Conservation (phyloP, 2,329 filamentous ascomycete genomes). For the Hypoxylon sp. region DNA sequence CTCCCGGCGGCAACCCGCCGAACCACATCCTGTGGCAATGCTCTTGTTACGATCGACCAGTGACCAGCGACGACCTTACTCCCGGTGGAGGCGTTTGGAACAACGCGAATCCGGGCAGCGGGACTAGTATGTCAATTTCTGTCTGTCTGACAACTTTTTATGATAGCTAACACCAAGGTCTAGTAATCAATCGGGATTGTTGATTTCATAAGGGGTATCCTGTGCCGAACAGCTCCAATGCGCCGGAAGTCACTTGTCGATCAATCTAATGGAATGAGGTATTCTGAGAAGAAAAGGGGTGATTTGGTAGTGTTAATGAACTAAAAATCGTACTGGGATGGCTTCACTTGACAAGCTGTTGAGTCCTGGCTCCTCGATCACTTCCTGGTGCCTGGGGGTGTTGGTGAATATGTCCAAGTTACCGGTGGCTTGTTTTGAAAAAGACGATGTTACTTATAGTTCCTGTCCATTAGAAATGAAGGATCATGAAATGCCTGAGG, state of each 20-base stretch:
- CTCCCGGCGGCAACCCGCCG: constrained; percentile 29
- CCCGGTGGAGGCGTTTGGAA: constrained; percentile 34
- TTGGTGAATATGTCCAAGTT: too few relatives aligned
- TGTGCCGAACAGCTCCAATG: not conserved
- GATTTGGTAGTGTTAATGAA: too few relatives aligned
- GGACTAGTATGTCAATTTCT: constrained; percentile 28
- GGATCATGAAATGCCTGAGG: too few relatives aligned
- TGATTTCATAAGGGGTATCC: constrained; percentile 4
- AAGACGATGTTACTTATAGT: too few relatives aligned
- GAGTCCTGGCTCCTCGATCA: too few relatives aligned
- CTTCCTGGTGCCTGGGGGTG: too few relatives aligned
- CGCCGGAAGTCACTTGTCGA: not conserved
- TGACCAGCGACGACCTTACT: constrained; percentile 24
- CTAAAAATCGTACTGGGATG: too few relatives aligned
- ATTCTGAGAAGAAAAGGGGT: not conserved
- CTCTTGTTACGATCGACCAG: constrained; percentile 31
- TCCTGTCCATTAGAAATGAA: too few relatives aligned
- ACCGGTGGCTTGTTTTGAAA: too few relatives aligned
- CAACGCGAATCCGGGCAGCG: constrained; percentile 35
- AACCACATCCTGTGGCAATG: constrained; percentile 35
- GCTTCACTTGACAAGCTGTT: too few relatives aligned
- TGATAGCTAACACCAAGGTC: constrained; percentile 5
- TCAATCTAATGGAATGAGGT: too few relatives aligned
- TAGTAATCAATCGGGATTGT: constrained; percentile 32
- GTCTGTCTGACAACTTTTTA: not conserved